Evolutionary conservation across 257 asterid genomes (phyloP).

Genomic region (Solanum pimpinellifolium): DNA sequence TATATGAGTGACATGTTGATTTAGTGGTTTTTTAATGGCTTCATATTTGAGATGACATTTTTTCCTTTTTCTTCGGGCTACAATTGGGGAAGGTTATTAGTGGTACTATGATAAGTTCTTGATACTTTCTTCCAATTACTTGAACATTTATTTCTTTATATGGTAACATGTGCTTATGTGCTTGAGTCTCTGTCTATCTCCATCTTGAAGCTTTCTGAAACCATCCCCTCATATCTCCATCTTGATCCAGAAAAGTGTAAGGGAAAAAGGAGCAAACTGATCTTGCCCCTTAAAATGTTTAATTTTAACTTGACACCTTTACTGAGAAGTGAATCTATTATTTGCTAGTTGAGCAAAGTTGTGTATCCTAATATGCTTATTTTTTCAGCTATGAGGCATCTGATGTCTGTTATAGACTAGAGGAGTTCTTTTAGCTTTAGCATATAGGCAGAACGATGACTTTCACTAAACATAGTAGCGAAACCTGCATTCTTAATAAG

Average conservation of each 20-base stretch:
- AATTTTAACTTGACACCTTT: not conserved
- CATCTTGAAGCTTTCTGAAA: not conserved
- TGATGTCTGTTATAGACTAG: not conserved
- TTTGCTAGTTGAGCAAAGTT: not conserved
- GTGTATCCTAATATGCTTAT: not conserved
- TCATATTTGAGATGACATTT: not conserved
- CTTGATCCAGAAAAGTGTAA: not conserved
- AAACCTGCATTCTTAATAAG: not conserved
- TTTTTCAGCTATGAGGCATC: not conserved
- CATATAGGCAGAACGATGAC: not conserved
- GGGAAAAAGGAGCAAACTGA: not conserved
- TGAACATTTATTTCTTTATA: not conserved
- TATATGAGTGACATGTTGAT: not conserved
- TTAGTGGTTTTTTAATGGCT: not conserved
- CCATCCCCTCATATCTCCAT: not conserved
- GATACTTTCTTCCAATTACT: not conserved
- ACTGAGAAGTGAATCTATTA: not conserved
- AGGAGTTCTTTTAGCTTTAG: not conserved
- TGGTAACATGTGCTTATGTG: not conserved
- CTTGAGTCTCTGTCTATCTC: not conserved
- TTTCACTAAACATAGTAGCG: not conserved
- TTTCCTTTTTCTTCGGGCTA: not conserved
- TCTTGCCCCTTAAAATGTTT: not conserved
- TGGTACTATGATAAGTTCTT: not conserved
- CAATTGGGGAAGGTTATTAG: not conserved